Conservation (phyloP, 768 basidiomycete genomes). For the Phanerochaete sordida region DNA sequence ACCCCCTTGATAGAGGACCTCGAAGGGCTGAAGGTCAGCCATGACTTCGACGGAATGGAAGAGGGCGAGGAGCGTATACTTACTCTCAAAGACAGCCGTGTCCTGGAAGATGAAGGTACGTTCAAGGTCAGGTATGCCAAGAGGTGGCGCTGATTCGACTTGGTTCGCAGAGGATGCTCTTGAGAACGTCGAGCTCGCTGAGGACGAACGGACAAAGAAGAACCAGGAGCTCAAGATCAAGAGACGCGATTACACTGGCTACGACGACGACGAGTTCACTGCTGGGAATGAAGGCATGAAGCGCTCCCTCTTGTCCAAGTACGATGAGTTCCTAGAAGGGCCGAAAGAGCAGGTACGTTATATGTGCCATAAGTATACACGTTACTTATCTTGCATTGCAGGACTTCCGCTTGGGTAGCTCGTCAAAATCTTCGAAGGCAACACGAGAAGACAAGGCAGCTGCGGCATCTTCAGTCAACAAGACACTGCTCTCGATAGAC, state of each 20-base stretch:
- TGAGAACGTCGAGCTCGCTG: slow-evolving; percentile 93
- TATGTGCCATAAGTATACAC: not conserved
- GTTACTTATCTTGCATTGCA: slow-evolving; percentile 28
- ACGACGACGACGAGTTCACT: slow-evolving; percentile 92
- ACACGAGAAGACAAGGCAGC: slow-evolving; percentile 43
- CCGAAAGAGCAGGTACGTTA: slow-evolving; percentile 55
- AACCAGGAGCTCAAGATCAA: slow-evolving; percentile 85
- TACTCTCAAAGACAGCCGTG: slow-evolving; percentile 93
- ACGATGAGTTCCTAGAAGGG: slow-evolving; percentile 87
- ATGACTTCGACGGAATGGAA: slow-evolving; percentile 88
- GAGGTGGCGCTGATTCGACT: not conserved
- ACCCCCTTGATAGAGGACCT: slow-evolving; percentile 63
- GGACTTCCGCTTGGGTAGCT: slow-evolving; percentile 86
- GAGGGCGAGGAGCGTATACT: slow-evolving; percentile 95
- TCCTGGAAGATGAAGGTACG: slow-evolving; percentile 92
- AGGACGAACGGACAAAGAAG: slow-evolving; percentile 77
- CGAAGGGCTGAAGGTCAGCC: slow-evolving; percentile 91
- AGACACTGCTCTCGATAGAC: slow-evolving; percentile 78
- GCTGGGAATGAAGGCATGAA: slow-evolving; percentile 77
- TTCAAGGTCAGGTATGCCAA: slow-evolving; percentile 1
- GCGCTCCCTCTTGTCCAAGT: slow-evolving; percentile 82
- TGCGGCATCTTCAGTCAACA: slow-evolving; percentile 65
- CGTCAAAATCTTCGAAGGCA: slow-evolving; percentile 37
- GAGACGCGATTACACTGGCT: slow-evolving; percentile 87
- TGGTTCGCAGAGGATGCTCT: slow-evolving; percentile 84